Conservation (phyloP, 331 rosid genomes). For the Quercus tomentella region DNA sequence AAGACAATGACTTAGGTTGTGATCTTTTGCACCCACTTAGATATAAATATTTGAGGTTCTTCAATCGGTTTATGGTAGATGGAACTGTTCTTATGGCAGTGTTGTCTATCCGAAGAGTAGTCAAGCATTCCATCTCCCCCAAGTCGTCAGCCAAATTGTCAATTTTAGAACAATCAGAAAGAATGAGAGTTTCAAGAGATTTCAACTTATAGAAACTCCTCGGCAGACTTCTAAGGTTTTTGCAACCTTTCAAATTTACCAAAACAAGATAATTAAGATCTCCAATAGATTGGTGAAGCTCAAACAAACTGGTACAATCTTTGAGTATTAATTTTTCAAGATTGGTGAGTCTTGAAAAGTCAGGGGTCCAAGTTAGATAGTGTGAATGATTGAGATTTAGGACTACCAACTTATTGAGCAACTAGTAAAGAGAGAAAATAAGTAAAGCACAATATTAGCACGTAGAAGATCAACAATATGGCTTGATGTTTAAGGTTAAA, state of each 20-base stretch:
- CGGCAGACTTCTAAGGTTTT: conserved; percentile 13
- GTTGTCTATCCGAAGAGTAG: conserved; percentile 19
- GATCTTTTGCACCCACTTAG: conserved; percentile 24
- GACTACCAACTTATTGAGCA: conserved; percentile 22
- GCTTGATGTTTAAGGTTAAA: background rate
- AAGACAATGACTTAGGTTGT: conserved; percentile 17
- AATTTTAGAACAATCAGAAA: conserved; percentile 37
- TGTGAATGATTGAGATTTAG: conserved; percentile 46
- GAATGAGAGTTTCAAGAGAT: conserved; percentile 26
- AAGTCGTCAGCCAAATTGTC: conserved; percentile 24
- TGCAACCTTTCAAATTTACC: conserved; percentile 36
- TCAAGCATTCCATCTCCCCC: conserved; percentile 34
- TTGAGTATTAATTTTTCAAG: conserved; percentile 33
- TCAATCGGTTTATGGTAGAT: conserved; percentile 4
- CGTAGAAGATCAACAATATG: background rate
- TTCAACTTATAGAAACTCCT: conserved; percentile 24
- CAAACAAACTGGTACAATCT: conserved; percentile 25
- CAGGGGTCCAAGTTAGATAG: conserved; percentile 22
- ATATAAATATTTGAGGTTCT: background rate
- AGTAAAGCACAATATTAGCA: background rate
- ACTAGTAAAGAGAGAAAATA: conserved; percentile 3
- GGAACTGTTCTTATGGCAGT: conserved; percentile 23
- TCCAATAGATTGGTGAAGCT: conserved; percentile 34
- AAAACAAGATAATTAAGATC: conserved; percentile 16
- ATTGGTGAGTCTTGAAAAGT: conserved; percentile 36